phyloP scores from a whole-genome alignment of 2,329 filamentous ascomycete species.

The Lecanosticta acicola region DNA sequence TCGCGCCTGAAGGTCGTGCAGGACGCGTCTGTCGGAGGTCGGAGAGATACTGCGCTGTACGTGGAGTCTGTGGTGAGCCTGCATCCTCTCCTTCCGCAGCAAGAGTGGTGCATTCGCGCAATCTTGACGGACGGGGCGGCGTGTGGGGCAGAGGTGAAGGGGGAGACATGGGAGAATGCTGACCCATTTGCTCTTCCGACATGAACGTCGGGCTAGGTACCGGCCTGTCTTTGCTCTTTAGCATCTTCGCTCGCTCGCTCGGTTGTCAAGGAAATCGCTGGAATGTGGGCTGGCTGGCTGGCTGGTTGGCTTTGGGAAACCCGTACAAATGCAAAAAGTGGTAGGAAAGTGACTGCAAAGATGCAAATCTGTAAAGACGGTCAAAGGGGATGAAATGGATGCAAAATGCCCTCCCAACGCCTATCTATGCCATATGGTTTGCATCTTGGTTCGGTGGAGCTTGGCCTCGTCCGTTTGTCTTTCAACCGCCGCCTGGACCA shows the following conservation, averaged over 20 bases:
- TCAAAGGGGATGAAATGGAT: too few species aligned
- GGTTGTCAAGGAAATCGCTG: conserved; percentile 11
- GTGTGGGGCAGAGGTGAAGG: conserved; percentile 19
- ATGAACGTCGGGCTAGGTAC: conserved; percentile 25
- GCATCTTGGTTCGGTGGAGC: too few species aligned
- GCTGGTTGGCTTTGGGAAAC: too few species aligned
- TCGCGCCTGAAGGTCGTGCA: conserved; percentile 63
- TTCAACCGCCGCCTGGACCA: too few species aligned
- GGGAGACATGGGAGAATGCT: conserved; percentile 22
- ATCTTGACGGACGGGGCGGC: conserved; percentile 18
- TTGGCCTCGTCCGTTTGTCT: too few species aligned
- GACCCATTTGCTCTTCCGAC: conserved; percentile 29
- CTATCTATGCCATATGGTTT: too few species aligned
- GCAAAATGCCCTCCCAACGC: too few species aligned
- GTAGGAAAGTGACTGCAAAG: too few species aligned
- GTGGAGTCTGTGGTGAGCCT: conserved; percentile 21
- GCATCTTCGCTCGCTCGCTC: conserved; percentile 11
- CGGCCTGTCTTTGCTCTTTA: conserved; percentile 21
- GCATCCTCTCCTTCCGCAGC: conserved; percentile 14
- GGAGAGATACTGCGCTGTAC: conserved; percentile 62
- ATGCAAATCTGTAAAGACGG: too few species aligned
- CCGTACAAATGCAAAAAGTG: too few species aligned
- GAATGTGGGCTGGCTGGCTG: conserved; percentile 8
- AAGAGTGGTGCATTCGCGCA: conserved; percentile 17
- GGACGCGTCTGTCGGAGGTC: conserved; percentile 64